Conservation (phyloP, 1,284 basidiomycete species). For the Ustilago bromivora region DNA sequence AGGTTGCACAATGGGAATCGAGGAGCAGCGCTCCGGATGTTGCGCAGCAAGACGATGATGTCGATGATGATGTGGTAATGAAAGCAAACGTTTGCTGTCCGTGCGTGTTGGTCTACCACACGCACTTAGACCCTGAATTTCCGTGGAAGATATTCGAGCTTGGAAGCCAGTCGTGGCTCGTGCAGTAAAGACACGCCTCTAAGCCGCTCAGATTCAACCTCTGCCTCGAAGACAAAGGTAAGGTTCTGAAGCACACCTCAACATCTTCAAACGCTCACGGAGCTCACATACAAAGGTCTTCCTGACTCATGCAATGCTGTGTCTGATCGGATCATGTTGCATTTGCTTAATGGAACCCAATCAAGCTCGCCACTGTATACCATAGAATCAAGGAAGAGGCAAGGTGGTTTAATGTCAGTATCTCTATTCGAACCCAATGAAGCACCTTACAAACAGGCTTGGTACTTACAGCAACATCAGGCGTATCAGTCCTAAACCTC, state of each 20-base stretch:
- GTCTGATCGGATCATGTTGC: not conserved
- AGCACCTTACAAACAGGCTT: not conserved
- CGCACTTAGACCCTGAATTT: slow-evolving; percentile 26
- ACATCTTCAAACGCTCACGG: slow-evolving; percentile 9
- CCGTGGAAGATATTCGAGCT: not conserved
- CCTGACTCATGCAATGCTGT: not conserved
- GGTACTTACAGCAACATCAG: slow-evolving; percentile 53
- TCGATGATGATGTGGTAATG: slow-evolving; percentile 6
- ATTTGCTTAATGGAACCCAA: not conserved
- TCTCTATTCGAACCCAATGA: not conserved
- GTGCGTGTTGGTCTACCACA: slow-evolving; percentile 15
- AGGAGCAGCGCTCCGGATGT: no score
- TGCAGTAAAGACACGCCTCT: slow-evolving; percentile 3
- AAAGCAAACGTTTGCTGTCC: not conserved
- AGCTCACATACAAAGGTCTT: not conserved
- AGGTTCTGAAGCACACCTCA: not conserved
- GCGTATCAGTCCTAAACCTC: slow-evolving; percentile 66
- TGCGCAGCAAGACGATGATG: not conserved
- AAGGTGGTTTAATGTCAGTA: not conserved
- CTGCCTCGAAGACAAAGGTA: no score
- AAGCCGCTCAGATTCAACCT: no score
- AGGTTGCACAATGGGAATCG: no score
- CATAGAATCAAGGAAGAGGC: not conserved
- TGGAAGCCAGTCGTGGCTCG: slow-evolving; percentile 17
- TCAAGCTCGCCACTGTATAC: slow-evolving; percentile 33